Percentiles rank a stretch among this genome's conserved stretches.
Conservation (phyloP, 1,284 basidiomycete species). For the Pisolithus thermaeus region DNA sequence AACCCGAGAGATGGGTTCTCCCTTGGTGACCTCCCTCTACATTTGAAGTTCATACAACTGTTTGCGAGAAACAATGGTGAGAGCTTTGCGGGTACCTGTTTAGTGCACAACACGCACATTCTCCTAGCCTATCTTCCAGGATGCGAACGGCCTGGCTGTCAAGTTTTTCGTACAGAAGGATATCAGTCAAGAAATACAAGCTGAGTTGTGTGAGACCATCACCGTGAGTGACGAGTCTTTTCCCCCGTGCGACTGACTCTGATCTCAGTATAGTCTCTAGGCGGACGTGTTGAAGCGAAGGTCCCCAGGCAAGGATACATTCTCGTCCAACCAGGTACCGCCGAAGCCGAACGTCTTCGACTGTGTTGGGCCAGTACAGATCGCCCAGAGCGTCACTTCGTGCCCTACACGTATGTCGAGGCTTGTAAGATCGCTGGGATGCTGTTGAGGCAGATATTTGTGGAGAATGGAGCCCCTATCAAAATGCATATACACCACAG, state of each 20-base stretch:
- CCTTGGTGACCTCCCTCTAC: constrained; percentile 4
- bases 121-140: constrained; percentile 61
- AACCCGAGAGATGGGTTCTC: constrained; percentile 29
- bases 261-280: constrained; percentile 44
- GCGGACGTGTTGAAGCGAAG: constrained; percentile 69
- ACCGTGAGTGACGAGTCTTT: constrained; percentile 36
- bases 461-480: constrained; percentile 54
- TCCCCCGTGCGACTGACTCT: constrained; percentile 3
- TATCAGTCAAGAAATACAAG: constrained; percentile 59
- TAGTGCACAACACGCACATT: neutral
- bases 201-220: constrained; percentile 62
- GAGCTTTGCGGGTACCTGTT: constrained; percentile 2
- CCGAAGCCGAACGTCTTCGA: constrained; percentile 65
- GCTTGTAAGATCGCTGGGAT: constrained; percentile 70
- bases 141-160: constrained; percentile 53
- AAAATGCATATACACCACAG: constrained; percentile 72
- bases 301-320: constrained; percentile 71
- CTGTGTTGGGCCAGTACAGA: constrained; percentile 61
- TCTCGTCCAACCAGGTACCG: constrained; percentile 58
- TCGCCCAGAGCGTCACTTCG: constrained; percentile 67
- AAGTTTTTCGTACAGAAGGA: constrained; percentile 81
- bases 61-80: constrained; percentile 19
- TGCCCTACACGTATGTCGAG: constrained; percentile 72
- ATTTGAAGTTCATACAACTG: too few relatives aligned
- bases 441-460: constrained; percentile 68